Conservation (phyloP, 2,329 filamentous ascomycete genomes). For the Hymenoscyphus infarciens region DNA sequence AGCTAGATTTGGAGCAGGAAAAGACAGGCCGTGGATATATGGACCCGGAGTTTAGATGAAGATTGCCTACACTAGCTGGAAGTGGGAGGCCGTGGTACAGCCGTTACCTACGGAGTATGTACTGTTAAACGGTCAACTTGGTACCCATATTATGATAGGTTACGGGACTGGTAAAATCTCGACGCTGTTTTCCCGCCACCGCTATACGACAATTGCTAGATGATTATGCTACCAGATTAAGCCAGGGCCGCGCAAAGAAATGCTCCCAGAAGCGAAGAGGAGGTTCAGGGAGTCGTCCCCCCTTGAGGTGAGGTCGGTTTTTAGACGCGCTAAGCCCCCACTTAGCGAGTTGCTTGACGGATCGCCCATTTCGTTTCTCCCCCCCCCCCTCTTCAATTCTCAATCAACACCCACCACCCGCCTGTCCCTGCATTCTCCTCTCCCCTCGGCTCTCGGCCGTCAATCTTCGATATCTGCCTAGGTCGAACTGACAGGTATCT, state of each 20-base stretch:
- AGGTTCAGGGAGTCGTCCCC: neutral
- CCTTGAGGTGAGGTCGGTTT: neutral
- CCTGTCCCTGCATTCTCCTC: neutral
- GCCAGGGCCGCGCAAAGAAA: neutral
- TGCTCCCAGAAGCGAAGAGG: neutral
- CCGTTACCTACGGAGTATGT: neutral
- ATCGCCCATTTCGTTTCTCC: neutral
- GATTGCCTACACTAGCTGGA: neutral
- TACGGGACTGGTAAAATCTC: neutral
- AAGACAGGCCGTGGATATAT: too few species aligned
- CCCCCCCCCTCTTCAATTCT: too few species aligned
- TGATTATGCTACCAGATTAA: neutral
- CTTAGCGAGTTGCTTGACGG: too few species aligned
- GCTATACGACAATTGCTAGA: neutral
- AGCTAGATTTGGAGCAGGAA: too few species aligned
- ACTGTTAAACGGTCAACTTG: neutral
- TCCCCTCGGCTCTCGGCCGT: neutral
- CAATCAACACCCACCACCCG: neutral
- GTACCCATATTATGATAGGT: neutral
- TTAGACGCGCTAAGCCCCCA: too few species aligned
- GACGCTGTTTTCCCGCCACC: neutral
- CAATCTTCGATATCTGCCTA: neutral
- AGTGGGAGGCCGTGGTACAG: neutral
- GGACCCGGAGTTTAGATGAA: neutral
- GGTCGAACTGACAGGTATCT: neutral